Evolutionary conservation across 352 stramenopile genomes (phyloP).

Genomic region (Globisporangium ultimum): DNA sequence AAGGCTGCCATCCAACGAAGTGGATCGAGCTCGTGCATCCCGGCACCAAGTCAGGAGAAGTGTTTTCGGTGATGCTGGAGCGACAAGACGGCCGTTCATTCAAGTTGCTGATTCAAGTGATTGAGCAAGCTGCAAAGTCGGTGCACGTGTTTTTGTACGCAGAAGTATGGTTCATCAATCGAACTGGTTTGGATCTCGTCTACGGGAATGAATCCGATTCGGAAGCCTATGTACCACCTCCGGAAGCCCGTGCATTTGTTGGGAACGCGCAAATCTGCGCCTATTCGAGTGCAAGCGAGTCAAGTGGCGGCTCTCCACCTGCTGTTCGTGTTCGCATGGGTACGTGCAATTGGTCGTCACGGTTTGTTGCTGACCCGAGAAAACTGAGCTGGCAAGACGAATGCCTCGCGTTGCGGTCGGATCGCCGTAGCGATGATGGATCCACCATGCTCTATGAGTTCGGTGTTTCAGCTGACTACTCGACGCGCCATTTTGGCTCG

Average conservation of each 20-base stretch:
- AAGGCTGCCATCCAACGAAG: constrained; percentile 59
- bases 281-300: constrained; percentile 45
- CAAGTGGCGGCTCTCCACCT: constrained; percentile 24
- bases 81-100: constrained; percentile 61
- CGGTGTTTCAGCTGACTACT: constrained; percentile 77
- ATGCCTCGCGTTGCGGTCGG: constrained; percentile 53
- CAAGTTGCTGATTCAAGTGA: constrained; percentile 64
- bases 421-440: constrained; percentile 15
- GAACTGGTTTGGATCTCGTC: constrained; percentile 66
- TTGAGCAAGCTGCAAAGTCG: constrained; percentile 38
- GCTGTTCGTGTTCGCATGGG: constrained; percentile 55
- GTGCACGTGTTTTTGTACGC: constrained; percentile 53
- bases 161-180: constrained; percentile 83
- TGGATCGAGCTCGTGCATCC: constrained; percentile 64
- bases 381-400: constrained; percentile 85
- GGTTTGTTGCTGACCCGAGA: constrained; percentile 67
- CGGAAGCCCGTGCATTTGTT: constrained; percentile 52
- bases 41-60: constrained; percentile 37
- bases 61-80: constrained; percentile 60
- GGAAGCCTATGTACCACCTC: constrained; percentile 58
- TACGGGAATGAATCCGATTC: constrained; percentile 65
- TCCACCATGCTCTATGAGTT: constrained; percentile 70
- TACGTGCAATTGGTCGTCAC: constrained; percentile 60
- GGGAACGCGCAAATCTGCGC: constrained; percentile 73
- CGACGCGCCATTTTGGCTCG: constrained; percentile 76